Percentiles rank a stretch among this genome's conserved stretches.
Conservation (phyloP, 208 protist species). For the Strigomonas culicis region DNA sequence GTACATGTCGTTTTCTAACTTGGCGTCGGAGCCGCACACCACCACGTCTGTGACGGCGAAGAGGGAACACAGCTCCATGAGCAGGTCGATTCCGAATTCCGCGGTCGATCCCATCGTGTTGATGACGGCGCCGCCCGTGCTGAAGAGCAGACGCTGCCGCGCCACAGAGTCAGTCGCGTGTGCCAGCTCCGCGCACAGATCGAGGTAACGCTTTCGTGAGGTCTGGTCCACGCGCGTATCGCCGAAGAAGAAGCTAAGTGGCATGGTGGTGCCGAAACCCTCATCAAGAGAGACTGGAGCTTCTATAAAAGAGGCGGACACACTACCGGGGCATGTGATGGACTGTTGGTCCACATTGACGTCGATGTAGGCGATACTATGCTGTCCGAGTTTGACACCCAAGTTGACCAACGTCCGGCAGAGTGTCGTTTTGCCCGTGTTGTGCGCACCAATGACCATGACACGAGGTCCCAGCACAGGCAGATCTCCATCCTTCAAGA, state of each 20-base stretch:
- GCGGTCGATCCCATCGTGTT: constrained; percentile 74
- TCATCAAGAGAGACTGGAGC: constrained; percentile 57
- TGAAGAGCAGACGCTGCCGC: constrained; percentile 41
- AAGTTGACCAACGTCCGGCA: constrained; percentile 67
- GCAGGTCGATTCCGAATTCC: constrained; percentile 48
- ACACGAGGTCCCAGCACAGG: constrained; percentile 43
- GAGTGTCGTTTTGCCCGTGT: constrained; percentile 62
- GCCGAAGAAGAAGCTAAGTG: constrained; percentile 80
- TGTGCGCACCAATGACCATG: constrained; percentile 66
- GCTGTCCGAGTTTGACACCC: constrained; percentile 18
- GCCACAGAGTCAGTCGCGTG: constrained; percentile 48
- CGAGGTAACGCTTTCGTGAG: constrained; percentile 75
- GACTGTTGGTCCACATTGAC: constrained; percentile 68
- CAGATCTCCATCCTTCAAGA: constrained; percentile 10
- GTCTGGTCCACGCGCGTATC: constrained; percentile 33
- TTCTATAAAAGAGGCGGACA: constrained; percentile 62
- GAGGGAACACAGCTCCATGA: constrained; percentile 66
- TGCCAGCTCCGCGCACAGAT: constrained; percentile 55
- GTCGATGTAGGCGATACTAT: constrained; percentile 42
- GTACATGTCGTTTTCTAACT: constrained; percentile 44
- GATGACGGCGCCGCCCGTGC: constrained; percentile 65
- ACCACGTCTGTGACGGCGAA: constrained; percentile 81
- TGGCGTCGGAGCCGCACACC: constrained; percentile 50
- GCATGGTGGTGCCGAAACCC: constrained; percentile 68
- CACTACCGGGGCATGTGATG: constrained; percentile 69